phyloP scores from a whole-genome alignment of 2,329 filamentous ascomycete genomes.

The Beauveria bassiana region DNA sequence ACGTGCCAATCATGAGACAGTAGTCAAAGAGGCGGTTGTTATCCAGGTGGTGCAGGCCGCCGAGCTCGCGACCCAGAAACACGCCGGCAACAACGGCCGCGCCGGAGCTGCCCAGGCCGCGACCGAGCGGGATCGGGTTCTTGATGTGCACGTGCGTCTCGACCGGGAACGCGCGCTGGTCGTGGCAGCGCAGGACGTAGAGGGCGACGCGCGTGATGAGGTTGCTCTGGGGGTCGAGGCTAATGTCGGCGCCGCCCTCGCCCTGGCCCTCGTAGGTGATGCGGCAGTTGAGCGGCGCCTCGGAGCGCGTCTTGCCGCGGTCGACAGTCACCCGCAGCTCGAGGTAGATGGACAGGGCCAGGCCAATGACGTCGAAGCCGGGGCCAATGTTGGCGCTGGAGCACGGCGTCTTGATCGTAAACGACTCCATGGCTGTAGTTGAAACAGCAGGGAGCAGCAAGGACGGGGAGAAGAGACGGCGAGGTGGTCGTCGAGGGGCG shows the following conservation, averaged over 20 bases:
- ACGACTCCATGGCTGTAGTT: constrained; percentile 42
- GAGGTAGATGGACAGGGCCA: constrained; percentile 89
- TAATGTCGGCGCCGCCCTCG: constrained; percentile 63
- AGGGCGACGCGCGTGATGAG: constrained; percentile 90
- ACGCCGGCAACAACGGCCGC: constrained; percentile 94
- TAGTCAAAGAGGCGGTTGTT: constrained; percentile 87
- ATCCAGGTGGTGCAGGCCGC: constrained; percentile 63
- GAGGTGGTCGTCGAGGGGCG: background rate
- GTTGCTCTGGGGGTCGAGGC: constrained; percentile 77
- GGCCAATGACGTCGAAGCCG: constrained; percentile 94
- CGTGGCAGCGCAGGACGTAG: constrained; percentile 90
- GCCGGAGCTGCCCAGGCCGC: constrained; percentile 89
- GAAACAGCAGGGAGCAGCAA: constrained; percentile 2
- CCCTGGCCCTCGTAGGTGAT: constrained; percentile 86
- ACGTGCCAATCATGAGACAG: constrained; percentile 85
- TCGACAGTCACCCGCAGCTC: constrained; percentile 78
- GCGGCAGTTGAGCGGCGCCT: constrained; percentile 70
- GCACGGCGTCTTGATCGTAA: constrained; percentile 74
- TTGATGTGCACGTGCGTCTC: constrained; percentile 90
- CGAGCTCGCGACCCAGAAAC: constrained; percentile 84
- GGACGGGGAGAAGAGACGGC: background rate
- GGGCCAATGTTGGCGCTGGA: constrained; percentile 97
- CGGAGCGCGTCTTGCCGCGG: constrained; percentile 43
- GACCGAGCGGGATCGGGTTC: constrained; percentile 88
- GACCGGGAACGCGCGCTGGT: constrained; percentile 72